Percentiles rank a stretch among this genome's conserved stretches.
phyloP scores from a whole-genome alignment of 805 yeast species.

The Yarrowia keelungensis region DNA sequence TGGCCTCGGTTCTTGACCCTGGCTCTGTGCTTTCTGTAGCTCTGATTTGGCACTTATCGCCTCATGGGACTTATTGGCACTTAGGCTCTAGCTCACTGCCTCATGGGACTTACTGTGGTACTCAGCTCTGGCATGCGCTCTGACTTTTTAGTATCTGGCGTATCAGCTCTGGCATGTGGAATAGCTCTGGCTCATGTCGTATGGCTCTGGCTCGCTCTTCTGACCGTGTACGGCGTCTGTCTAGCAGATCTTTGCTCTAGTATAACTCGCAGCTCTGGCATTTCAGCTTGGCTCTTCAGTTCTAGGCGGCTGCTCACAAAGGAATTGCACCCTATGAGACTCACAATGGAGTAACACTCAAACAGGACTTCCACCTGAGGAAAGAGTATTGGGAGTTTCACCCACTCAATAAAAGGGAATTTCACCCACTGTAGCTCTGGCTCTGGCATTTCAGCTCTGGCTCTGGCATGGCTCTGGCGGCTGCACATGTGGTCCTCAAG shows the following conservation, averaged over 20 bases:
- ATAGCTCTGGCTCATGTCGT: no score
- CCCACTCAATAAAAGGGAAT: no score
- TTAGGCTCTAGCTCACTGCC: no score
- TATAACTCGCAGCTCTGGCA: neutral
- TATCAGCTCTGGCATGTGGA: neutral
- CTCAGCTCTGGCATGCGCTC: neutral
- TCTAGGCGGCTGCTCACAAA: neutral
- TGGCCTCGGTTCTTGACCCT: neutral
- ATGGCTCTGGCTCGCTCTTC: no score
- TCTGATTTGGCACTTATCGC: neutral
- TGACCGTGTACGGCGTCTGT: no score
- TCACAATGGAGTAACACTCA: no score
- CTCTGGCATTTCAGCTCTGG: neutral
- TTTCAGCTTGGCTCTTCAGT: neutral
- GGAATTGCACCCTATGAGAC: no score
- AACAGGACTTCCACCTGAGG: no score
- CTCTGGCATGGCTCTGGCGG: slow-evolving; percentile 7
- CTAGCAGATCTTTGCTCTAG: no score
- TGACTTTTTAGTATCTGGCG: neutral
- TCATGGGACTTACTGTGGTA: no score
- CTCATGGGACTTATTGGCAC: no score
- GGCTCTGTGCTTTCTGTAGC: neutral
- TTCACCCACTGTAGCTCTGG: neutral
- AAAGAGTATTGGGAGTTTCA: no score
- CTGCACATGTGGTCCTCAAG: neutral